Evolutionary conservation across 306 rosid genomes (phyloP), one percentile per base, ranked within the genome.

Genomic region (Medicago ruthenica): DNA sequence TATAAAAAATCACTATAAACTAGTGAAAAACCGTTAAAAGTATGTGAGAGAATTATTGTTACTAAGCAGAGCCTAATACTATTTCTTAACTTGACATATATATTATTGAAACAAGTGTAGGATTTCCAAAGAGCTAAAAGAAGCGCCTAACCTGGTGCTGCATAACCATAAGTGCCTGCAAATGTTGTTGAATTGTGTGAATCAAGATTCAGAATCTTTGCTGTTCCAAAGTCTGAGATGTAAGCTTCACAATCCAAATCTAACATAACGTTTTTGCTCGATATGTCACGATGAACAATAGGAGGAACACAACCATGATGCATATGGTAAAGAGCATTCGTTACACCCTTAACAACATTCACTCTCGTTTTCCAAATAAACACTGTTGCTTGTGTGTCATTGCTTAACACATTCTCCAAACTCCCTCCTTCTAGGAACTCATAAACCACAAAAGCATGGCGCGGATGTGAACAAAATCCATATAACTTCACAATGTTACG

Each of bases 371-470:
- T 72, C 85, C 79, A 82, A 77, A 77, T 76, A 71, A 82, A 66
- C 69, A 8, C 16, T 6, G 4, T n/a, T 65, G 66, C 82, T 13
- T 67, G 51, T 14, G 63, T n/a, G 13, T 71, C 79, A 34, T 4
- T 67, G 10, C 44, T 77, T 15, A 82, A 18, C 11, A 72, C 53
- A 48, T 77, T 66, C 6, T 76, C 75, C 72, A 82, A 82, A 44
- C 79, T 82, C 6, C 82, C 85, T 6, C 79, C 82, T 67, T 75
- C 84, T 15, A 80, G 16, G 67, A 59, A 68, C 72, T 80, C 80
- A 58, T 70, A 80, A 58, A 80, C 70, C 40, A 80, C 51, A 8
- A 80, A 80, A 11, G 79, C 57, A 15, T 65, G 44, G 10, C 75
- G 79, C 11, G 58, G 36, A 58, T 80, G 79, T 15, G 55, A 50